Evolutionary conservation across 2,329 filamentous ascomycete species (phyloP).

Genomic region (Zalaria sp.): DNA sequence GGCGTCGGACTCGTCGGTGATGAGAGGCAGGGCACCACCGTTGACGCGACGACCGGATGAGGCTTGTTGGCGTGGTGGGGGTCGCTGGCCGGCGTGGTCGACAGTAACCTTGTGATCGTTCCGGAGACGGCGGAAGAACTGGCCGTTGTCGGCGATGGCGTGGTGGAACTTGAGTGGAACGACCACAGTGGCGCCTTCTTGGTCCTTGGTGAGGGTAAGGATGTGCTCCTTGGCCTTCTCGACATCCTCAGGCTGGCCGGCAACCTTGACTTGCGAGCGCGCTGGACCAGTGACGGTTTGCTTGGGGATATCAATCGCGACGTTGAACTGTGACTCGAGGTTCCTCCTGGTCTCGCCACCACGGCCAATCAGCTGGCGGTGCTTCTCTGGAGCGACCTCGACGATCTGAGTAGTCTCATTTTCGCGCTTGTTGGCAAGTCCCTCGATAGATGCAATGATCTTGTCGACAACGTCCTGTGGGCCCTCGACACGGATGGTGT

Average conservation of each 20-base stretch:
- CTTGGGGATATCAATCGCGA: constrained; percentile 80
- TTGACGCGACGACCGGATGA: constrained; percentile 30
- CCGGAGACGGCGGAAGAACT: constrained; percentile 82
- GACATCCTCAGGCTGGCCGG: constrained; percentile 64
- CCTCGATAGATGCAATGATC: constrained; percentile 69
- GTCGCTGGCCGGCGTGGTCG: constrained; percentile 70
- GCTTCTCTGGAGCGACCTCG: constrained; percentile 80
- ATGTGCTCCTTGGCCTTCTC: constrained; percentile 82
- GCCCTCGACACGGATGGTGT: constrained; percentile 78
- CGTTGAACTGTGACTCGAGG: constrained; percentile 73
- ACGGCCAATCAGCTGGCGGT: constrained; percentile 79
- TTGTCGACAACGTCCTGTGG: constrained; percentile 73
- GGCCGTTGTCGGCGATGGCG: constrained; percentile 70
- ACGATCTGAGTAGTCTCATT: constrained; percentile 66
- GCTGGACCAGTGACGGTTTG: constrained; percentile 55
- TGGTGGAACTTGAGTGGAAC: constrained; percentile 78
- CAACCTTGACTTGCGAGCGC: constrained; percentile 74
- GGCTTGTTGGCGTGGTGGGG: constrained; percentile 51
- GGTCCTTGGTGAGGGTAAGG: constrained; percentile 61
- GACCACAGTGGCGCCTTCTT: constrained; percentile 75
- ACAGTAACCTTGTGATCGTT: constrained; percentile 81
- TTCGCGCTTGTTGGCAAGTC: constrained; percentile 69
- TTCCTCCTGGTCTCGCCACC: constrained; percentile 76
- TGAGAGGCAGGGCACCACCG: constrained; percentile 63
- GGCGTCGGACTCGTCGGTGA: constrained; percentile 60